Conservation (phyloP, 306 rosid species). For the Morella rubra region DNA sequence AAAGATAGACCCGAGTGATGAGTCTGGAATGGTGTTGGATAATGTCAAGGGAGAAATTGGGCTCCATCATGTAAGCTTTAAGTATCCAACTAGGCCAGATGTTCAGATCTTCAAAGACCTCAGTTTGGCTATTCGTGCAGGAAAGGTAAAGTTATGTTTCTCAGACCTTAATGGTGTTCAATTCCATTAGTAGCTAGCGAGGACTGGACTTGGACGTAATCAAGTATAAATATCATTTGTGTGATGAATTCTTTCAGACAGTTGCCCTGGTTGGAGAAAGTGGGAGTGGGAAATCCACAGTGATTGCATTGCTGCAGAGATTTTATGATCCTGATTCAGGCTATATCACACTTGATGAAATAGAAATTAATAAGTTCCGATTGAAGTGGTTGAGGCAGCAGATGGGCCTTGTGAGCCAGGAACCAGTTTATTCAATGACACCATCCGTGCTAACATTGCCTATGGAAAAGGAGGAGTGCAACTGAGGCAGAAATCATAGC, state of each 20-base stretch:
- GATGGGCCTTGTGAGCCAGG: slow-evolving; percentile 90
- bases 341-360: slow-evolving; percentile 65
- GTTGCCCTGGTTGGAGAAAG: slow-evolving; percentile 94
- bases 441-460: slow-evolving; percentile 79
- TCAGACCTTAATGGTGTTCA: not conserved
- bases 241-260: slow-evolving; percentile 44
- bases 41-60: slow-evolving; percentile 60
- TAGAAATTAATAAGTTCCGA: slow-evolving; percentile 51
- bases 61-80: slow-evolving; percentile 62
- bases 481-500: slow-evolving; percentile 75
- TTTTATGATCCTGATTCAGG: slow-evolving; percentile 89
- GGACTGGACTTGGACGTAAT: not conserved
- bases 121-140: slow-evolving; percentile 57
- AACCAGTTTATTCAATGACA: slow-evolving; percentile 73
- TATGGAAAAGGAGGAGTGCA: slow-evolving; percentile 79
- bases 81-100: slow-evolving; percentile 82
- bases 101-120: slow-evolving; percentile 74
- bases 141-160: slow-evolving; percentile 53
- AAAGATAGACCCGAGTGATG: slow-evolving; percentile 61
- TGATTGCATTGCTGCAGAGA: slow-evolving; percentile 74
- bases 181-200: not conserved
- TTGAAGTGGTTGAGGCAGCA: slow-evolving; percentile 89
- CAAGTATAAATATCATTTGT: not conserved
- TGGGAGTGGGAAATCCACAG: slow-evolving; percentile 93
- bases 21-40: slow-evolving; percentile 58